These are phyloP conservation scores for Bigelowiella natans DNA, from an alignment of 78 protist species.

Conservation along the genomic window DNA sequence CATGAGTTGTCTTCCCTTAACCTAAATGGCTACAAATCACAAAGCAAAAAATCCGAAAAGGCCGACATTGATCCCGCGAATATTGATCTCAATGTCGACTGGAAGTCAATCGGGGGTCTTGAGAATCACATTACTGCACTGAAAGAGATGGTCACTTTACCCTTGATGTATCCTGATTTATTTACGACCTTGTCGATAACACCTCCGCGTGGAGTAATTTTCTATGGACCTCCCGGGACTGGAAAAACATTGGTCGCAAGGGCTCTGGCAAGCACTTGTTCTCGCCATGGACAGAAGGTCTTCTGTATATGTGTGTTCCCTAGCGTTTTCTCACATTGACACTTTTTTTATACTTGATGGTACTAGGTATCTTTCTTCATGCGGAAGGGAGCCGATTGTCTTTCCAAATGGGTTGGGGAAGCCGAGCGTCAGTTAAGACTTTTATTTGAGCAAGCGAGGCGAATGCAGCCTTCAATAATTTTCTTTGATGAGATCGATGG, in stretches of 20 bases:
- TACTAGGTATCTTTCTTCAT: slow-evolving; percentile 43
- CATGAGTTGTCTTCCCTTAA: not conserved
- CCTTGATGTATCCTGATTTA: slow-evolving; percentile 26
- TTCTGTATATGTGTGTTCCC: too few relatives aligned
- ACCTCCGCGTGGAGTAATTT: slow-evolving; percentile 27
- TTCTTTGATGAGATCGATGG: slow-evolving; percentile 58
- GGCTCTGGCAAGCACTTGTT: slow-evolving; percentile 9
- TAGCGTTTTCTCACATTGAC: not conserved
- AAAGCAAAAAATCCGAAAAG: not conserved
- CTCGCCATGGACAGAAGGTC: slow-evolving; percentile 1
- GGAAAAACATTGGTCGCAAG: slow-evolving; percentile 34
- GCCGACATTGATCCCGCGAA: not conserved
- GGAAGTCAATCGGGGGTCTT: not conserved
- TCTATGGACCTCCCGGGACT: slow-evolving; percentile 34
- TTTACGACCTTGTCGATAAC: not conserved
- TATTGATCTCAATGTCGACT: not conserved
- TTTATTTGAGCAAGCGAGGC: slow-evolving; percentile 21
- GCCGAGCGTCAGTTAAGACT: slow-evolving; percentile 47
- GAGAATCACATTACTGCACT: not conserved
- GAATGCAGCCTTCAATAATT: slow-evolving; percentile 40
- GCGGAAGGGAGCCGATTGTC: slow-evolving; percentile 56
- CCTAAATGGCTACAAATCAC: not conserved
- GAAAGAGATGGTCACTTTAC: slow-evolving; percentile 34
- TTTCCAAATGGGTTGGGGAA: slow-evolving; percentile 54
- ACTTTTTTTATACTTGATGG: not conserved